These are phyloP conservation scores for Tripterygium wilfordii DNA, from an alignment of 177 flowering plant genomes.

Conservation along the genomic window DNA sequence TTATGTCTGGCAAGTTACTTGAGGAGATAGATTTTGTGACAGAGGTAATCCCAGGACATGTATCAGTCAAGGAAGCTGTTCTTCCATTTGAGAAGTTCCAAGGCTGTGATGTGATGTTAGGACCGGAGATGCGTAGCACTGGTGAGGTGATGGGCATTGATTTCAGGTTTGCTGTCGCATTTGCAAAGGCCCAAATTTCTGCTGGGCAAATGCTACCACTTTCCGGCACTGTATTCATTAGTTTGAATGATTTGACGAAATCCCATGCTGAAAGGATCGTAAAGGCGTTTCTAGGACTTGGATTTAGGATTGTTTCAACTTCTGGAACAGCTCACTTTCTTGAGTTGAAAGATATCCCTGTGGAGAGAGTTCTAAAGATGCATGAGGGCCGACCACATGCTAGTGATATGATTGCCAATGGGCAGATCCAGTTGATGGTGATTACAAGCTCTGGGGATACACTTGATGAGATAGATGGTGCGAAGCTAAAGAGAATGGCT, in stretches of 20 bases:
- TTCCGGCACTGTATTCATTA: conserved; percentile 80
- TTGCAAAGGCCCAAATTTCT: conserved; percentile 91
- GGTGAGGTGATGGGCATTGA: conserved; percentile 98
- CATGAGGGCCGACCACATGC: conserved; percentile 97
- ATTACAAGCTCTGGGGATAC: conserved; percentile 90
- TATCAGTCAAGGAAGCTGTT: conserved; percentile 96
- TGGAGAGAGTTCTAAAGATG: conserved; percentile 78
- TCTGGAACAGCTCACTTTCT: conserved; percentile 84
- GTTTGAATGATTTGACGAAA: conserved; percentile 83
- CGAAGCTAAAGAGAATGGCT: conserved; percentile 84
- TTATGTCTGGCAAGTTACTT: conserved; percentile 94
- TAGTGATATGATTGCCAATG: conserved; percentile 84
- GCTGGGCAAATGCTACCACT: conserved; percentile 84
- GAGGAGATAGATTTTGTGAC: conserved; percentile 54
- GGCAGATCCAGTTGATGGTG: conserved; percentile 84
- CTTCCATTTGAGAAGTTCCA: conserved; percentile 92
- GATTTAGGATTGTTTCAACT: conserved; percentile 65
- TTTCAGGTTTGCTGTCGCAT: conserved; percentile 59
- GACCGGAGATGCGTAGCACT: conserved; percentile 98
- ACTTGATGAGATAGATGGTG: conserved; percentile 78
- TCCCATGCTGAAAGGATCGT: conserved; percentile 64
- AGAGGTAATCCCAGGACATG: conserved; percentile 80
- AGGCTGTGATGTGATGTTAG: conserved; percentile 86
- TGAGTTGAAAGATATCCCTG: conserved; percentile 66
- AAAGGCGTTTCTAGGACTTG: conserved; percentile 53